These are phyloP conservation scores for Nothophaeocryptopus gaeumannii DNA, from an alignment of 2,329 filamentous ascomycete genomes.

Conservation along the genomic window DNA sequence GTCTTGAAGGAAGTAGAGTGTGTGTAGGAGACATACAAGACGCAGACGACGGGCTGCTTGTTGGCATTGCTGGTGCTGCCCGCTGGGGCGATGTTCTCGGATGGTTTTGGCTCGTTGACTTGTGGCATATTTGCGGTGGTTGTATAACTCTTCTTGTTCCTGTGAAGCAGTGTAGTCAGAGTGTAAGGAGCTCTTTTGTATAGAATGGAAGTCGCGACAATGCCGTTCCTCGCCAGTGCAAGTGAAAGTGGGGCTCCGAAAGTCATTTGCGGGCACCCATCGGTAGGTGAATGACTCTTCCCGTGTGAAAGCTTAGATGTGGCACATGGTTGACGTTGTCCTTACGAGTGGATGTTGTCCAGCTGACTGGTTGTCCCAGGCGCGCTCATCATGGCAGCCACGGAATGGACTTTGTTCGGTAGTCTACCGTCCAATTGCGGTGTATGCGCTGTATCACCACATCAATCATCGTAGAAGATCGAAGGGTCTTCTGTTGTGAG, in stretches of 20 bases:
- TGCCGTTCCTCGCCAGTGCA: no score
- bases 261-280: no score
- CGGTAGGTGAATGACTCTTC: conserved; percentile 12
- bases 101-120: conserved; percentile 5
- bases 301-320: conserved; percentile 1
- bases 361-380: not conserved
- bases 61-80: not conserved
- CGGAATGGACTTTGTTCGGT: no score
- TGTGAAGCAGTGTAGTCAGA: not conserved
- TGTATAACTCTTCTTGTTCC: not conserved
- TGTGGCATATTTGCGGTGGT: conserved; percentile 5
- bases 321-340: conserved; percentile 6
- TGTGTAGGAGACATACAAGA: conserved; percentile 68
- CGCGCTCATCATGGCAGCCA: no score
- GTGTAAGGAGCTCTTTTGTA: not conserved
- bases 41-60: conserved; percentile 70
- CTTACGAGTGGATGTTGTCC: conserved; percentile 3
- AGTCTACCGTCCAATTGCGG: no score
- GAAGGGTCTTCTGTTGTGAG: no score
- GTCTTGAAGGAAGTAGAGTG: not conserved
- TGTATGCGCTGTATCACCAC: no score
- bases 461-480: no score
- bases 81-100: conserved; percentile 14
- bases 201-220: no score
- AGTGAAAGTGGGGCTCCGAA: no score